Evolutionary conservation across 2,329 filamentous ascomycete species (phyloP).

Genomic region (Lachnellula arida): DNA sequence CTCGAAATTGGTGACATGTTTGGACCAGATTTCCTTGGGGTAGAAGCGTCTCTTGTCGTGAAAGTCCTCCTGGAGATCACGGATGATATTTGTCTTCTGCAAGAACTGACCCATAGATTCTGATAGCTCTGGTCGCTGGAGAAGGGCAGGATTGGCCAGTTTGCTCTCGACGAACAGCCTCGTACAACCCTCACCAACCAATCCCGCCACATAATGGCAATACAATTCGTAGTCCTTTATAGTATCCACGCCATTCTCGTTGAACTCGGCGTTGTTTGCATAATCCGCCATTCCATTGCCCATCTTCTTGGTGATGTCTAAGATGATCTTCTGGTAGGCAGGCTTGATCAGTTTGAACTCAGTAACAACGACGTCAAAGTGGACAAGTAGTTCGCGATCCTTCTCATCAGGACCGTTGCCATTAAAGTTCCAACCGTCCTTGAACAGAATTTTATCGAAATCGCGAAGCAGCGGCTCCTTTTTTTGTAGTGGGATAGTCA

Average conservation of each 20-base stretch:
- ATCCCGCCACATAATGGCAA: conserved; percentile 96
- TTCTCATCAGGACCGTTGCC: conserved; percentile 89
- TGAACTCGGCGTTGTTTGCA: conserved; percentile 75
- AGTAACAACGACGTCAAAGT: conserved; percentile 81
- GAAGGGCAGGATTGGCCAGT: conserved; percentile 79
- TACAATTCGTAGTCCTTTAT: conserved; percentile 91
- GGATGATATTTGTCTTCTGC: conserved; percentile 98
- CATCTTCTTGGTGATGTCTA: conserved; percentile 91
- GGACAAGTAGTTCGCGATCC: conserved; percentile 83
- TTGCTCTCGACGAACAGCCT: conserved; percentile 82
- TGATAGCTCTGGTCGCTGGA: conserved; percentile 73
- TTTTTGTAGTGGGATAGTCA: conserved; percentile 74
- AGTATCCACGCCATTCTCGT: conserved; percentile 74
- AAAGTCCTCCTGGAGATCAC: conserved; percentile 87
- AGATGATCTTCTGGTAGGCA: conserved; percentile 79
- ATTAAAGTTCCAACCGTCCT: conserved; percentile 86
- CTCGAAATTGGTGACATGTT: conserved; percentile 84
- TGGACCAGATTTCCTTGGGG: conserved; percentile 95
- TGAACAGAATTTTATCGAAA: conserved; percentile 73
- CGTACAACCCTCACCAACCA: conserved; percentile 94
- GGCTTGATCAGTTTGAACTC: conserved; percentile 88
- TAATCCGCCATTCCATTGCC: conserved; percentile 99
- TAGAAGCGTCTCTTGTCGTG: conserved; percentile 87
- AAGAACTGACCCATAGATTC: conserved; percentile 97
- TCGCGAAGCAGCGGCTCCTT: conserved; percentile 84